Base-by-base conservation (phyloP, 2,329 filamentous ascomycete genomes). In the Paecilomyces niveus region DNA sequence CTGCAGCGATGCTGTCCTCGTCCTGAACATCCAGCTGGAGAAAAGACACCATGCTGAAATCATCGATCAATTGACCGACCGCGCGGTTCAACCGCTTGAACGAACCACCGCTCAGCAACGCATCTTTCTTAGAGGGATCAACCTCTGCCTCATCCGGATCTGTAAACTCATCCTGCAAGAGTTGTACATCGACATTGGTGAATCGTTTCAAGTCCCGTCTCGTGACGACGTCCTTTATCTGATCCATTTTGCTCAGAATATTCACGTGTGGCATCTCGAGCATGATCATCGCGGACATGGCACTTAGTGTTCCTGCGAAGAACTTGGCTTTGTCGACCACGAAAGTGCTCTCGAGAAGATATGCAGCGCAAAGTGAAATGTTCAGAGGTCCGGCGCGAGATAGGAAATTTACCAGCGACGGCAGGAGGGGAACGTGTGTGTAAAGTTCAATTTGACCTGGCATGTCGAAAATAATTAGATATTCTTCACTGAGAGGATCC, bases 221-320 rank as follows among this genome's bases (percentile, higher is more conserved):
- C 59, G 87, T 87, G 26, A 97, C 84, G 74, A 94, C 90, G 45
- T 90, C 91, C 72, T 94, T 94, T 64, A 97, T 86, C 61, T 97
- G 83, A 72, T 99, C 94, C 92, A 97, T 97, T 78, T 99, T 99
- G 71, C 89, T 95, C 58, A 99, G 79, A 61, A 99, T 89, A 72
- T 99, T 99, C 71, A 99, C 86, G 72, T 99, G 94, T 3, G 94
- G 94, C 63, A 97, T 86, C 76, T 97, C 94, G 62, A 99, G 84
- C 91, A 97, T 94, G 68, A 99, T 86, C 94, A 99, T 99, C 63
- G 94, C 92, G 69, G 90, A 95, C 94, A 99, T 97, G 64, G 94
- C 94, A 71, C 89, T 94, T 60, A 99, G 80, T 0, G 94, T 96
- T 11, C 94, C 94, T 0, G 94, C 88, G 75, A 99, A 97, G 81